Conservation (phyloP, 495 filamentous ascomycete genomes). For the Penicillium odoratum region DNA sequence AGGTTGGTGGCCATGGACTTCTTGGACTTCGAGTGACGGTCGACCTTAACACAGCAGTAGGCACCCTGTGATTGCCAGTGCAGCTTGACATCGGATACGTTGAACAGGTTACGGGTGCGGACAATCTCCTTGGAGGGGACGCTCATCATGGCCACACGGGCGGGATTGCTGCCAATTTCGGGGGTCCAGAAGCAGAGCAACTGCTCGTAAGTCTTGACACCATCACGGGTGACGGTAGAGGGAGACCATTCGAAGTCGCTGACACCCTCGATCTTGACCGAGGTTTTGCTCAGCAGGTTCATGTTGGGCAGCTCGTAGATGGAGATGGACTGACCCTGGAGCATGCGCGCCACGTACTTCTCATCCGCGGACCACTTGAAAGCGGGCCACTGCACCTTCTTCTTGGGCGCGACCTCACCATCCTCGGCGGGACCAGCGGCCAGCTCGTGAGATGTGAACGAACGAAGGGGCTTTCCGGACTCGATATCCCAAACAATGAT, state of each 20-base stretch:
- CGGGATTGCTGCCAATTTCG: slow-evolving; percentile 97
- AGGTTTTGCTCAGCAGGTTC: slow-evolving; percentile 83
- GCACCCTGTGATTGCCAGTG: slow-evolving; percentile 90
- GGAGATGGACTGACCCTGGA: slow-evolving; percentile 83
- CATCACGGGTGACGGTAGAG: slow-evolving; percentile 71
- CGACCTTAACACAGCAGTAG: slow-evolving; percentile 97
- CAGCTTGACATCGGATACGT: slow-evolving; percentile 93
- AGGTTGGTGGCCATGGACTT: slow-evolving; percentile 95
- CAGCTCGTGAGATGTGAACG: slow-evolving; percentile 83
- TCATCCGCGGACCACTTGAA: slow-evolving; percentile 99
- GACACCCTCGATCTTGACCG: slow-evolving; percentile 92
- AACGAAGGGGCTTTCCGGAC: slow-evolving; percentile 84
- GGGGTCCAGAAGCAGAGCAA: slow-evolving; percentile 98
- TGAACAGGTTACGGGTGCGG: slow-evolving; percentile 93
- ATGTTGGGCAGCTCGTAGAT: slow-evolving; percentile 93
- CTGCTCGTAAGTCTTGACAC: slow-evolving; percentile 88
- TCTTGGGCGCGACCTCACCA: slow-evolving; percentile 70
- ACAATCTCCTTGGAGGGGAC: slow-evolving; percentile 92
- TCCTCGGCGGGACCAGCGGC: slow-evolving; percentile 57
- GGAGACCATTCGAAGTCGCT: slow-evolving; percentile 99
- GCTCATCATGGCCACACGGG: slow-evolving; percentile 93
- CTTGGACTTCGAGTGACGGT: slow-evolving; percentile 98
- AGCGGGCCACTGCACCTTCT: slow-evolving; percentile 95
- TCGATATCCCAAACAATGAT: slow-evolving; percentile 98
- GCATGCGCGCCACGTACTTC: slow-evolving; percentile 92